Percentiles rank a stretch among this genome's conserved stretches.
Conservation (phyloP, 2,329 filamentous ascomycete genomes). For the Blastomyces emzantsi region DNA sequence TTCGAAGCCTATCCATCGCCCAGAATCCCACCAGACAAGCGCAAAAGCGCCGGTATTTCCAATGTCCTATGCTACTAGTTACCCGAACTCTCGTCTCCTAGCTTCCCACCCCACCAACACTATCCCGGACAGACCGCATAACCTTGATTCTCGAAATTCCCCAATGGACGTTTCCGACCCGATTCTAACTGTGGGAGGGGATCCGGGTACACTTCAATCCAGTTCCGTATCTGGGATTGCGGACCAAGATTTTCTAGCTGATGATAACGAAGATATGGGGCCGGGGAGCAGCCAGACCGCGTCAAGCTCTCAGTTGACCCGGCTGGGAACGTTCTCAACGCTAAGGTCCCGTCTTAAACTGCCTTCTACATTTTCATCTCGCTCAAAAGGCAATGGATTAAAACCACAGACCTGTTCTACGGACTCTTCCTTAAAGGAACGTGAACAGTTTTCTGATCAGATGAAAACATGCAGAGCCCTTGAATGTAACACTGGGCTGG, state of each 20-base stretch:
- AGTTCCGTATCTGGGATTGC: not conserved
- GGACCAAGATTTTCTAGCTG: not conserved
- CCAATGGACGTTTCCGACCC: not conserved
- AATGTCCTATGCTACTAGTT: not conserved
- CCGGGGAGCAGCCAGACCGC: constrained; percentile 17
- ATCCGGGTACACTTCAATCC: constrained; percentile 1
- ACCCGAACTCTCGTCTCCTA: not conserved
- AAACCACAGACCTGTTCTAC: not conserved
- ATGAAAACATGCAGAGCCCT: not conserved
- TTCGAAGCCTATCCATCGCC: constrained; percentile 9
- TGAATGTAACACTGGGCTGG: not conserved
- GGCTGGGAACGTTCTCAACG: constrained; percentile 7
- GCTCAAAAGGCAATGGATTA: constrained; percentile 4
- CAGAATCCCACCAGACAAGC: not conserved
- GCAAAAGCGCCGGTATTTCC: not conserved
- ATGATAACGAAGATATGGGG: constrained; percentile 4
- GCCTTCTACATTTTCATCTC: constrained; percentile 10
- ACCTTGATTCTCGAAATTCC: too few relatives aligned
- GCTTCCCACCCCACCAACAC: not conserved
- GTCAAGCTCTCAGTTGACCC: constrained; percentile 15
- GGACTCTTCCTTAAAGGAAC: not conserved
- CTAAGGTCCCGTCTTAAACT: constrained; percentile 11
- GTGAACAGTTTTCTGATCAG: not conserved
- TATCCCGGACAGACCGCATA: not conserved
- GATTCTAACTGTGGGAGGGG: not conserved